Percentiles rank a stretch among this genome's conserved stretches.
Conservation (phyloP, 2,329 filamentous ascomycete species). For the Amauroascus verrucosus region DNA sequence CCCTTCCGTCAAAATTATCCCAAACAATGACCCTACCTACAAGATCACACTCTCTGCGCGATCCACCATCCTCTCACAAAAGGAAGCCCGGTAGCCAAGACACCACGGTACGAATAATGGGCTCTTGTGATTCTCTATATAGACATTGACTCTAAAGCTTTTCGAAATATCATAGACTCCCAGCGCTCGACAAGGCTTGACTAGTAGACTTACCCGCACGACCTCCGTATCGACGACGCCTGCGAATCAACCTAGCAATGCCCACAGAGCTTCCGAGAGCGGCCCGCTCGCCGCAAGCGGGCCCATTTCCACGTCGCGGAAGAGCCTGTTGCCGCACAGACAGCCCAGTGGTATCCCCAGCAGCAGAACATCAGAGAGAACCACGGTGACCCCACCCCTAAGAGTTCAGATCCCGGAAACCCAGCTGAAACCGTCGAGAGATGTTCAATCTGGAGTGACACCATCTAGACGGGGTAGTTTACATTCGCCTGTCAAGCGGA, state of each 20-base stretch:
- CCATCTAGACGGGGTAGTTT: not conserved
- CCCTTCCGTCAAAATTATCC: not conserved
- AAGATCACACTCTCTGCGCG: slow-evolving; percentile 28
- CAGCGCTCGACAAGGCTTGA: not conserved
- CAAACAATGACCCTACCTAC: slow-evolving; percentile 33
- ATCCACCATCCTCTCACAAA: slow-evolving; percentile 21
- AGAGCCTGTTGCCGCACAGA: slow-evolving; percentile 27
- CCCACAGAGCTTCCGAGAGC: not conserved
- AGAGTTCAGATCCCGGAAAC: slow-evolving; percentile 1
- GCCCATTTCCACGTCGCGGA: slow-evolving; percentile 10
- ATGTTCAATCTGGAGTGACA: not conserved
- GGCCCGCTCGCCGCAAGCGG: not conserved
- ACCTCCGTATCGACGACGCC: slow-evolving; percentile 12
- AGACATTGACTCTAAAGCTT: not conserved
- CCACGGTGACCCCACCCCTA: slow-evolving; percentile 16
- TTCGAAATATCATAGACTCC: not conserved
- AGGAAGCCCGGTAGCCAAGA: slow-evolving; percentile 18
- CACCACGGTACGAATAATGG: slow-evolving; percentile 19
- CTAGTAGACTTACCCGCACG: slow-evolving; percentile 8
- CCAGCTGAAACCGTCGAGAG: not conserved
- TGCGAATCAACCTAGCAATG: slow-evolving; percentile 1
- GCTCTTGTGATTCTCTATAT: too few species aligned
- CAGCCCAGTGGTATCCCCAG: slow-evolving; percentile 16
- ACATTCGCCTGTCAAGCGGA: not conserved
- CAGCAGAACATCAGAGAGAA: slow-evolving; percentile 16